A percentile compares a stretch with the other conserved stretches of the same genome.
phyloP scores from a whole-genome alignment of 805 yeast genomes.

The Candida insectalens region DNA sequence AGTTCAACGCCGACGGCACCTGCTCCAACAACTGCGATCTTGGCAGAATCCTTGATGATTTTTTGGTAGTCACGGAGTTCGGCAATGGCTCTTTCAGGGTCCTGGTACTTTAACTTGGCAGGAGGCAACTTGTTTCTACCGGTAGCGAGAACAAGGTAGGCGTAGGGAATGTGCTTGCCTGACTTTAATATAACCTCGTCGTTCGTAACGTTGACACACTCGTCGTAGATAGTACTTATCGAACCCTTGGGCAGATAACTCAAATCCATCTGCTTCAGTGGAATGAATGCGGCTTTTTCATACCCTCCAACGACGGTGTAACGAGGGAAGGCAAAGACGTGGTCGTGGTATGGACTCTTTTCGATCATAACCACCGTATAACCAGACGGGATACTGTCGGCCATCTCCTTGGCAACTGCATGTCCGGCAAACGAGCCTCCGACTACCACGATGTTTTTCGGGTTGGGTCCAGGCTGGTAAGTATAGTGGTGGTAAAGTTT shows the following conservation, averaged over 20 bases:
- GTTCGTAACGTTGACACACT: not conserved
- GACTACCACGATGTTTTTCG: not conserved
- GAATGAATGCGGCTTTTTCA: not conserved
- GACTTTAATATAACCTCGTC: not conserved
- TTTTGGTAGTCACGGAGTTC: constrained; percentile 31
- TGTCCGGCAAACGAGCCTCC: constrained; percentile 1
- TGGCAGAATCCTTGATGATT: constrained; percentile 24
- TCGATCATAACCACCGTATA: not conserved
- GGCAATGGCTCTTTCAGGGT: constrained; percentile 25
- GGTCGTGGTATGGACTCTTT: not conserved
- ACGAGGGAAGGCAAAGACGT: not conserved
- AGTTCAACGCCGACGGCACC: constrained; percentile 45
- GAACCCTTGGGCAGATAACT: not conserved
- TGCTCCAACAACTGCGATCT: constrained; percentile 39
- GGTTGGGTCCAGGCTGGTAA: not conserved
- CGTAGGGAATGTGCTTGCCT: not conserved
- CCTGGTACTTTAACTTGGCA: constrained; percentile 20
- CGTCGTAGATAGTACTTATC: not conserved
- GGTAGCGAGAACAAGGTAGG: not conserved
- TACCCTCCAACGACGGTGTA: not conserved
- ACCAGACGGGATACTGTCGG: not conserved
- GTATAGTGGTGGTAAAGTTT: not conserved
- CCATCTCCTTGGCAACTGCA: not conserved
- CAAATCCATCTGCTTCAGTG: not conserved
- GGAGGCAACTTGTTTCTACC: not conserved